phyloP scores from a whole-genome alignment of 1,284 basidiomycete genomes.

The Trichosporon asahii region DNA sequence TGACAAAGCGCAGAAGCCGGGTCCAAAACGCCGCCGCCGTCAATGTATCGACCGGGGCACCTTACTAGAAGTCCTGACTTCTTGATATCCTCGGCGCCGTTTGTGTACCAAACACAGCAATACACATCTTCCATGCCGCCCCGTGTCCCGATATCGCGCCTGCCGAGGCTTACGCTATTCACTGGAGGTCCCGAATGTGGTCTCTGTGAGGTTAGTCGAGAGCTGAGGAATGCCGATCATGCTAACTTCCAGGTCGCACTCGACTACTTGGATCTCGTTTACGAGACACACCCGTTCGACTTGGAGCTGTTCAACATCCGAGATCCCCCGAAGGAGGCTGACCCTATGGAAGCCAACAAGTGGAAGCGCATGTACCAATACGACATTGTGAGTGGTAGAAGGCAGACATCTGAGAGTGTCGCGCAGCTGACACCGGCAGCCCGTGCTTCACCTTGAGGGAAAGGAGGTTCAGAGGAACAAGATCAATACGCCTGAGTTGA shows the following conservation, averaged over 20 bases:
- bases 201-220: constrained; percentile 46
- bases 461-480: constrained; percentile 46
- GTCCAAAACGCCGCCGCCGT: neutral
- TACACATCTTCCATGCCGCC: constrained; percentile 35
- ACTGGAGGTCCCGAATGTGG: constrained; percentile 51
- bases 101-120: neutral
- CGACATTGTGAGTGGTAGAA: constrained; percentile 44
- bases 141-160: constrained; percentile 18
- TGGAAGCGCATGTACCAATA: constrained; percentile 50
- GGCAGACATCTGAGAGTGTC: neutral
- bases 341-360: constrained; percentile 38
- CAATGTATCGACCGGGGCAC: neutral
- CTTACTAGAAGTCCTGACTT: neutral
- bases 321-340: constrained; percentile 36
- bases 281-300: constrained; percentile 42
- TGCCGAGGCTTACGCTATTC: constrained; percentile 47
- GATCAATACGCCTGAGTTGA: constrained; percentile 38
- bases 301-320: constrained; percentile 47
- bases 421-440: constrained; percentile 28
- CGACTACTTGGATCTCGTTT: constrained; percentile 37
- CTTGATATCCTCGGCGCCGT: neutral
- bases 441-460: constrained; percentile 48
- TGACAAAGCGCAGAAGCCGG: neutral
- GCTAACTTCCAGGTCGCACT: constrained; percentile 39
- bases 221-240: too few relatives aligned